phyloP scores from a whole-genome alignment of 75 land plant genomes.

The Pseudotsuga menziesii region DNA sequence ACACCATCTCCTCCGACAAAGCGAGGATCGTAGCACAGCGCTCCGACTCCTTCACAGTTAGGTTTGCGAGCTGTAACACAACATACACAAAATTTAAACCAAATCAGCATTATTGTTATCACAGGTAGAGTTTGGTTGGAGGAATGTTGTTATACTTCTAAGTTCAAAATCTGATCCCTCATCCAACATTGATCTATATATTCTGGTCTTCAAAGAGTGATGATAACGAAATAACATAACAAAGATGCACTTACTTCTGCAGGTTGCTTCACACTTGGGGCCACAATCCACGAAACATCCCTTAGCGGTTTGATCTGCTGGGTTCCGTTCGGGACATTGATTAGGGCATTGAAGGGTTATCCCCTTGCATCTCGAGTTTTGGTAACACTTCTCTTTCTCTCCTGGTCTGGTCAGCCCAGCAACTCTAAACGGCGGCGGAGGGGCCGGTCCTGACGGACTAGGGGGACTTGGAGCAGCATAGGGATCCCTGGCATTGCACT shows the following conservation, averaged over 20 bases:
- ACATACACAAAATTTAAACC: not conserved
- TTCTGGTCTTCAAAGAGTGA: not conserved
- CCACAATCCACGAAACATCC: constrained; percentile 49
- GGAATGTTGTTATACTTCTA: too few species aligned
- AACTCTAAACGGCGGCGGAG: not conserved
- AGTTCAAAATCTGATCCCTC: too few species aligned
- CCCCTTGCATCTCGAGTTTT: constrained; percentile 12
- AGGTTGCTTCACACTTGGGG: constrained; percentile 48
- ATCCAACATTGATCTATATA: too few species aligned
- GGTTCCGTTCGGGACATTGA: constrained; percentile 29
- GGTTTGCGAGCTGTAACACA: constrained; percentile 18
- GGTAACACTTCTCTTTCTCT: not conserved
- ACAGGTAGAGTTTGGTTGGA: too few species aligned
- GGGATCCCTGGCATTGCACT: too few species aligned
- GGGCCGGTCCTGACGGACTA: not conserved
- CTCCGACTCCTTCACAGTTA: constrained; percentile 32
- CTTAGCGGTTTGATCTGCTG: constrained; percentile 27
- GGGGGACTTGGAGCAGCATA: not conserved
- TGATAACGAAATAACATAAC: not conserved
- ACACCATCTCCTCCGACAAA: constrained; percentile 71
- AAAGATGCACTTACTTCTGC: constrained; percentile 32
- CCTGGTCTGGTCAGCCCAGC: not conserved
- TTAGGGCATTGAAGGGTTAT: constrained; percentile 26
- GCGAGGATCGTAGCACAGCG: constrained; percentile 62
- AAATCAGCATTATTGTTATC: not conserved